Evolutionary conservation across 805 yeast genomes (phyloP), one percentile per base, ranked within the genome.

Genomic region (Wickerhamiella sorbophila): DNA sequence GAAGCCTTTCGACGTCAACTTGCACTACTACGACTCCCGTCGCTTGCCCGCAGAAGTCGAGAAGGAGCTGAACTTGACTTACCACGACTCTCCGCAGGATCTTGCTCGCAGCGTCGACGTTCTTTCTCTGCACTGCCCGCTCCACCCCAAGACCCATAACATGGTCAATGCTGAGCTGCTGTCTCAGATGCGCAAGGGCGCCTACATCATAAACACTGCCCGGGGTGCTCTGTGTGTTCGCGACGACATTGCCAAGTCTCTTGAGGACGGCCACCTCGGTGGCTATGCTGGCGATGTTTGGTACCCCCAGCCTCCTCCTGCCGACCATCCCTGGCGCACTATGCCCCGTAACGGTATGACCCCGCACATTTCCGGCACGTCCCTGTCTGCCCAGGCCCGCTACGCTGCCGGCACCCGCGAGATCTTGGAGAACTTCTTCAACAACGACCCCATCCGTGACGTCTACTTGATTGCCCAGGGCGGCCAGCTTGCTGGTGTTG

Each of bases 241-340:
- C 38, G 69, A 79, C 54, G 91, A 77, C 51, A 80, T 81, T 48
- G 86, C 84, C 0, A 86, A 68, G 12, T 88, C 88, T 1, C 71
- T 81, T 32, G 56, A 66, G 42, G 62, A 74, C 31, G 91, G 91
- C 39, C 77, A 77, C 52, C 58, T 81, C 39, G 67, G 78, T 53
- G 88, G 87, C 40, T 81, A 80, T 57, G 91, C 87, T 53, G 91
- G 88, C 52, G 91, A 81, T 60, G 91, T 81, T 40, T 80, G 88
- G 85, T 71, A 55, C 65, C 79, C 78, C n/a, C 93, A 81, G 61
- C 93, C 93, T 34, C 82, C 88, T 21, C 85, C 86, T 48, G 63
- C 65, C 42, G 70, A 69, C 58, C 86, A 79, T 56, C 86, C 86
- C 50, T 81, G 91, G 91, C 70, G 85, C 67, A 42, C 66, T 9